Evolutionary conservation across 148 eudicot genomes (phyloP), one percentile per base, ranked within the genome.

Genomic region (Talinum fruticosum): DNA sequence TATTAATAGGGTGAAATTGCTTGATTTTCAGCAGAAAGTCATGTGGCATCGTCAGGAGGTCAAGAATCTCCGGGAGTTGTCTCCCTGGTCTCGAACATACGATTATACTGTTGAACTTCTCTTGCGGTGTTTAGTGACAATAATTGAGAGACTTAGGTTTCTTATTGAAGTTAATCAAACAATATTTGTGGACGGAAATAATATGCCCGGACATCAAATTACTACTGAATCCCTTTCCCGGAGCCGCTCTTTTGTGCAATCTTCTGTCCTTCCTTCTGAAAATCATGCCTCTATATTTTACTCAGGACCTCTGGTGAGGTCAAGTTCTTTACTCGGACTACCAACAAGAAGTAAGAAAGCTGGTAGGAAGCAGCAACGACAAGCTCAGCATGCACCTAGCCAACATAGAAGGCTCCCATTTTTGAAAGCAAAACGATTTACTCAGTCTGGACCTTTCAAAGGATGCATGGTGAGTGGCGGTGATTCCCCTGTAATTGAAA

Each of bases 11-110:
- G 86, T 88, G 82, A 90, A 90, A 73, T 71, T 90, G 83, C 87
- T 89, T 1, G 97, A 94, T 83, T 92, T 86, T 79, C 92, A 87
- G 84, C 92, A 92, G 78, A 95, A 89, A 84, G 97, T 95, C 47
- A 71, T 84, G 24, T 85, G 96, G 91, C 98, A 92, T 73, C 91
- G 94, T 19, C 94, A 92, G 72, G 96, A 91, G 80, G 98, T 95
- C 78, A 89, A 85, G 75, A 84, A 82, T 76, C 82, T 95, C 54
- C 87, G 88, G 32, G 94, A 86, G 74, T 86, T 87, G 87, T 95
- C 97, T 64, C 97, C 93, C 4, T 95, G 97, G 98, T 83, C 87
- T 19, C 79, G 91, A 66, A 86, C 96, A 23, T 85, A 86, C 73
- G 92, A 91, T 71, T 90, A 95, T 73, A 84, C 74, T 12, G 96